Conservation (phyloP, 805 yeast species). For the Scheffersomyces spartinae region DNA sequence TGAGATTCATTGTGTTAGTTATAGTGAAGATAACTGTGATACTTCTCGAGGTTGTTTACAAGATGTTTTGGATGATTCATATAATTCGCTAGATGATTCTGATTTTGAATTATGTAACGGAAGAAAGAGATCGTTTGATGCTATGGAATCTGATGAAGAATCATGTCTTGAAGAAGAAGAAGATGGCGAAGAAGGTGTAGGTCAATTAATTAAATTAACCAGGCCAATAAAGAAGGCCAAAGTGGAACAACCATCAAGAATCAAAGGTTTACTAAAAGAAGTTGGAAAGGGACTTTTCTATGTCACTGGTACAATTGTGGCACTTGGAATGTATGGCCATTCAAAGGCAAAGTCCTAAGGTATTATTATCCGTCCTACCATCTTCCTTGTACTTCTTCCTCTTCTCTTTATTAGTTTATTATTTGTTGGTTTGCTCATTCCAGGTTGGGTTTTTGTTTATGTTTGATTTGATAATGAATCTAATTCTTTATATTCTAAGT, state of each 20-base stretch:
- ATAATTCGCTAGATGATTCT: too few species aligned
- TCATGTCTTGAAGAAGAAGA: too few species aligned
- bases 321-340: conserved; percentile 25
- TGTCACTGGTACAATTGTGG: conserved; percentile 18
- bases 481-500: too few species aligned
- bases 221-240: conserved; percentile 7
- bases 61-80: too few species aligned
- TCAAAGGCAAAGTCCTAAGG: conserved; percentile 5
- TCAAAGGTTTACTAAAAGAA: conserved; percentile 16
- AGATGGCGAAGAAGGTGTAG: conserved; percentile 2
- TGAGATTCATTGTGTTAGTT: too few species aligned
- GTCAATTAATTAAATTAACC: too few species aligned
- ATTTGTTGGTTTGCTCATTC: conserved; percentile 1
- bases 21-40: too few species aligned
- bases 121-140: too few species aligned
- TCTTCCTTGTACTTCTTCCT: not conserved
- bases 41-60: too few species aligned
- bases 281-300: conserved; percentile 20
- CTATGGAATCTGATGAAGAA: too few species aligned
- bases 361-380: conserved; percentile 4
- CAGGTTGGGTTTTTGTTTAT: conserved; percentile 1
- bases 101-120: too few species aligned
- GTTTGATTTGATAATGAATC: conserved; percentile 13
- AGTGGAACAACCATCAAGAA: conserved; percentile 1
- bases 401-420: conserved; percentile 1